These are phyloP conservation scores for Ambrosiella cleistominuta DNA, from an alignment of 2,329 filamentous ascomycete species.

Conservation along the genomic window DNA sequence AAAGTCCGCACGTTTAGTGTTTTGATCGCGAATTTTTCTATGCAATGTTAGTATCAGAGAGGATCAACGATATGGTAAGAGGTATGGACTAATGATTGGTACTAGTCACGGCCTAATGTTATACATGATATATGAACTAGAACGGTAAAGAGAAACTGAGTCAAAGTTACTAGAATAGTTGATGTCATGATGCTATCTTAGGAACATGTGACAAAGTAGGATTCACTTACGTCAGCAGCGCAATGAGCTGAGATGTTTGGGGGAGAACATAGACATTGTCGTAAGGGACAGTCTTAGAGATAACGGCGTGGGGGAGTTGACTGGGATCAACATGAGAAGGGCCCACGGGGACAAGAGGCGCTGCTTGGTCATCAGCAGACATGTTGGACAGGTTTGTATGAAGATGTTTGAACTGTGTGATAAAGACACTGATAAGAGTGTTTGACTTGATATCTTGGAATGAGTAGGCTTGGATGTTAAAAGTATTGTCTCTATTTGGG, in stretches of 20 bases:
- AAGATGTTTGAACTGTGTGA: no score
- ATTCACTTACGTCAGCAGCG: conserved; percentile 73
- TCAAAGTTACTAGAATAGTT: neutral
- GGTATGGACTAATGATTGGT: neutral
- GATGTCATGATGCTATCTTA: neutral
- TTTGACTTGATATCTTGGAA: neutral
- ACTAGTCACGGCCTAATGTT: neutral
- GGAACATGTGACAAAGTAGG: neutral
- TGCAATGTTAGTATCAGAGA: neutral
- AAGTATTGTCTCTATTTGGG: neutral
- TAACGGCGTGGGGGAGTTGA: conserved; percentile 72
- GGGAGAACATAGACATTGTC: conserved; percentile 80
- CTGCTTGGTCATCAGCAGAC: conserved; percentile 6
- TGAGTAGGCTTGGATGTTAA: no score
- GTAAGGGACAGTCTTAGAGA: conserved; percentile 65
- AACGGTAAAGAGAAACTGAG: neutral
- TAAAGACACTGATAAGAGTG: no score
- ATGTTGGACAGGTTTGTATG: neutral
- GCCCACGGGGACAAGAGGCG: conserved; percentile 41
- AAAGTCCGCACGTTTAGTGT: conserved; percentile 84
- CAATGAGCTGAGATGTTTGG: conserved; percentile 93
- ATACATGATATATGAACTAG: neutral
- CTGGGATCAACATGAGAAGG: conserved; percentile 59
- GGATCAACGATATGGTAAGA: neutral
- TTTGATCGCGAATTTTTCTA: conserved; percentile 88